These are phyloP conservation scores for Talaromyces pinophilus DNA, from an alignment of 2,329 filamentous ascomycete genomes.

Conservation along the genomic window DNA sequence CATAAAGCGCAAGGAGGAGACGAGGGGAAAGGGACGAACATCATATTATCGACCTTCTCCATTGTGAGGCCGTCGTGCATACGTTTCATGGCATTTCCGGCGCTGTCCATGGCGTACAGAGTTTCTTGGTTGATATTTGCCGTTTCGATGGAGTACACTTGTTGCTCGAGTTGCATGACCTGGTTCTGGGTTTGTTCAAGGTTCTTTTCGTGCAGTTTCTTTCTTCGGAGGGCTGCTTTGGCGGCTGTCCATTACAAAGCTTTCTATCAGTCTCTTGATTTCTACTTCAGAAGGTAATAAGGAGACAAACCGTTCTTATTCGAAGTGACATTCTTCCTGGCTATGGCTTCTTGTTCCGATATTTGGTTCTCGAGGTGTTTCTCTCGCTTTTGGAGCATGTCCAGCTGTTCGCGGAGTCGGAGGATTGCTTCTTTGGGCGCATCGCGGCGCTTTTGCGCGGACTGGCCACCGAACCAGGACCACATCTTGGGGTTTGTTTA, in stretches of 20 bases:
- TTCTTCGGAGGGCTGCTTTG: conserved; percentile 84
- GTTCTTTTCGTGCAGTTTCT: conserved; percentile 90
- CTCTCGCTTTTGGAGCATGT: conserved; percentile 97
- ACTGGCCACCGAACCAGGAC: conserved; percentile 89
- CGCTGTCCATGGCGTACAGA: conserved; percentile 87
- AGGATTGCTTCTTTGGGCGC: conserved; percentile 96
- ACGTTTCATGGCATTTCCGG: conserved; percentile 83
- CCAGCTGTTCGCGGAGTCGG: conserved; percentile 79
- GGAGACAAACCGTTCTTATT: conserved; percentile 69
- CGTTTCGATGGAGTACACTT: conserved; percentile 95
- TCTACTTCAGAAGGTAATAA: neutral
- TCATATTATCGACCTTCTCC: conserved; percentile 91
- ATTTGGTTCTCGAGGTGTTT: conserved; percentile 88
- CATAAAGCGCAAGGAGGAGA: neutral
- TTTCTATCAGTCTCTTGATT: neutral
- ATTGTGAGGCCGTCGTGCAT: conserved; percentile 90
- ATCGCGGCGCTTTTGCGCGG: conserved; percentile 84
- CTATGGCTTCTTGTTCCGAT: conserved; percentile 84
- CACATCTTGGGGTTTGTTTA: conserved; percentile 54
- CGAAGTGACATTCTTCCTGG: conserved; percentile 80
- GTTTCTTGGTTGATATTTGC: conserved; percentile 99
- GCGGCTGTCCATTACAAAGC: conserved; percentile 63
- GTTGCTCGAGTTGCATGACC: conserved; percentile 88
- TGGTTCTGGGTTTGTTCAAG: conserved; percentile 88
- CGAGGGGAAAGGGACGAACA: conserved; percentile 61